Evolutionary conservation across 805 yeast genomes (phyloP).

Genomic region (Yamadazyma sp.): DNA sequence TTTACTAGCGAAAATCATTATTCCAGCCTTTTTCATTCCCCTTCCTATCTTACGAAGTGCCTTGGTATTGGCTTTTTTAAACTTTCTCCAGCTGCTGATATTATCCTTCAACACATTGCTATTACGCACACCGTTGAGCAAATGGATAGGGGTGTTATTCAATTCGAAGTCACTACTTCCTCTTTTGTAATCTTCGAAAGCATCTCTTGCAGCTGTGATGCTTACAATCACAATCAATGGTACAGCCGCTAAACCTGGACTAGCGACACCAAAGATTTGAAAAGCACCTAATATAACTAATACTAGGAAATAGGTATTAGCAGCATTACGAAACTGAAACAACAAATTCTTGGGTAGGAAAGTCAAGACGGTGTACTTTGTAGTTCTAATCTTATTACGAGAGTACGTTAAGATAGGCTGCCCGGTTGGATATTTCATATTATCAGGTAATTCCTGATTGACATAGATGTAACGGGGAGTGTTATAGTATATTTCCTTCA

Average conservation of each 20-base stretch:
- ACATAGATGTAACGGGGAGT: constrained; percentile 48
- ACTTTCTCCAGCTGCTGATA: constrained; percentile 63
- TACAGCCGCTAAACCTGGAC: constrained; percentile 74
- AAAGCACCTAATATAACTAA: constrained; percentile 57
- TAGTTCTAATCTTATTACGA: constrained; percentile 60
- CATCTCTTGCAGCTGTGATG: constrained; percentile 75
- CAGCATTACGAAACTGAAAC: constrained; percentile 58
- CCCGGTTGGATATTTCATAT: constrained; percentile 32
- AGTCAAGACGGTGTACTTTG: constrained; percentile 59
- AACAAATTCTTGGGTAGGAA: constrained; percentile 57
- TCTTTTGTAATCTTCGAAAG: constrained; percentile 73
- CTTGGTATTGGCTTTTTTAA: constrained; percentile 59
- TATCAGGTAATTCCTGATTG: constrained; percentile 49
- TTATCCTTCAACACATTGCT: constrained; percentile 55
- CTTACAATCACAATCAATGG: constrained; percentile 78
- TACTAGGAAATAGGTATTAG: constrained; percentile 57
- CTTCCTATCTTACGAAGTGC: constrained; percentile 13
- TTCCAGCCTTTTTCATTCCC: constrained; percentile 22
- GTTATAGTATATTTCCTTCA: constrained; percentile 37
- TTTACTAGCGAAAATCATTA: constrained; percentile 27
- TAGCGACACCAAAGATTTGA: constrained; percentile 69
- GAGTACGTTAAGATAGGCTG: constrained; percentile 42
- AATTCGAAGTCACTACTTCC: constrained; percentile 62
- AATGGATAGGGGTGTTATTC: constrained; percentile 63
- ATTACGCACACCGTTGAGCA: constrained; percentile 54